Base-by-base conservation (phyloP, 768 basidiomycete genomes). In the Boletus patriciae region DNA sequence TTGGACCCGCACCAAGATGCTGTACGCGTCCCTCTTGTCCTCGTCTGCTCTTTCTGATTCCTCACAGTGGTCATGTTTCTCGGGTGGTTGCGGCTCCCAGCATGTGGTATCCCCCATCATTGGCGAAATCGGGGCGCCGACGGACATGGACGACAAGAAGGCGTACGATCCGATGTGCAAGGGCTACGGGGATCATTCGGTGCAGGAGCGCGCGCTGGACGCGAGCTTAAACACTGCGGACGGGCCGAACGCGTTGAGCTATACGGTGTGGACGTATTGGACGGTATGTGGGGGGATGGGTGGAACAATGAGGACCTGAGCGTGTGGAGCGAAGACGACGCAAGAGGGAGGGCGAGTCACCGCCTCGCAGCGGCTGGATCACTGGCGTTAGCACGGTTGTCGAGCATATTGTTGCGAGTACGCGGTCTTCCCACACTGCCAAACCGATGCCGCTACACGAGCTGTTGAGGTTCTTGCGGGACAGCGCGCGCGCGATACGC, bases 251-350 rank as follows among this genome's bases (percentile, higher is more conserved):
- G 80, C 71, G 36, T 71, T 95, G 56, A 92, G 80, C 63, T 96
- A 84, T 70, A 94, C 93, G 45, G 74, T 92, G 10, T 97, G 94
- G 94, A 90, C 86, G 34, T 97, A 95, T 68, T 88, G 88, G 56
- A 77, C 89, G 0, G 90, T 67, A 76, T 83, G 66, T 97, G 91
- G 92, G 94, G 96, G 15, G 96, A 99, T 73, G 87, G 87, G 1
- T 99, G 95, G 96, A 95, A 98, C 70, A 83, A 91, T 73, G 96
- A 99, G 74, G 96, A 98, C 74, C 70, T 98, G 56, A 93, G 90
- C 61, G 59, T 98, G 15, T 98, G 91, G 91, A 88, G 87, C 62
- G 62, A 71, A 4, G 91, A 94, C 61, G 94, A 98, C 68, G 59
- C 85, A 58, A 67, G 6, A 6, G n/a, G 12, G 27, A 21, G 18